Base-by-base conservation (phyloP, 805 yeast species). In the Candida chauliodis region DNA sequence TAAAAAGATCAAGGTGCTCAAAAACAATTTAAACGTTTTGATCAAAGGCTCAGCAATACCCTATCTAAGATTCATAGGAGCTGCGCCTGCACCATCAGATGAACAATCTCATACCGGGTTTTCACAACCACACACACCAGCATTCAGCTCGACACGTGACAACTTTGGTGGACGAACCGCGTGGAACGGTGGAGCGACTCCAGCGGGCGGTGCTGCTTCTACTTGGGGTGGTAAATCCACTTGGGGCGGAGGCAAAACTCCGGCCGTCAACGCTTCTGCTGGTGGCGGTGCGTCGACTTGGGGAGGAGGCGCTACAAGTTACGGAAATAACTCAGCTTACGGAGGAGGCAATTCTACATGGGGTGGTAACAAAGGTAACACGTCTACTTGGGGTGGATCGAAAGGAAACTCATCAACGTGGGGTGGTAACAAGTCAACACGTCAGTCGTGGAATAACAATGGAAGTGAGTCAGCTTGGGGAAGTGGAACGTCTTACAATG, bases 1-100 rank as follows among this genome's bases (percentile, higher is more conserved):
- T 55, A 93, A 91, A 59, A 85, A 84, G 43, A 79, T 90, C 44
- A 86, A 91, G 42, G 85, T 93, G 23, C 82, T 80, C 51, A 90
- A 90, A 55, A 73, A 76, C 23, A 86, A 82, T 54, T 71, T 93
- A 52, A 75, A 87, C 47, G 91, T 88, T 52, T 52, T 71, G 39
- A 76, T 84, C 34, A 80, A 78, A 40, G 88, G 88, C 33, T 79
- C 73, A 47, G 74, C 87, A 41, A 71, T 84, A 29, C 83, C 95
- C 14, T 88, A 86, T 56, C 82, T 84, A 50, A 85, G 88, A 46
- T 84, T 86, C 50, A 73, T 87, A 37, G 86, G 81, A 28, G 76
- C 71, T 18, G 49, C 54, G 14, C 49, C 51, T 25, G 44, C 36
- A 15, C 38, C 14, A 8, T 33, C 26, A 13, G 24, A 38, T 26